These are phyloP conservation scores for Neurospora discreta DNA, from an alignment of 495 filamentous ascomycete species.

Conservation along the genomic window DNA sequence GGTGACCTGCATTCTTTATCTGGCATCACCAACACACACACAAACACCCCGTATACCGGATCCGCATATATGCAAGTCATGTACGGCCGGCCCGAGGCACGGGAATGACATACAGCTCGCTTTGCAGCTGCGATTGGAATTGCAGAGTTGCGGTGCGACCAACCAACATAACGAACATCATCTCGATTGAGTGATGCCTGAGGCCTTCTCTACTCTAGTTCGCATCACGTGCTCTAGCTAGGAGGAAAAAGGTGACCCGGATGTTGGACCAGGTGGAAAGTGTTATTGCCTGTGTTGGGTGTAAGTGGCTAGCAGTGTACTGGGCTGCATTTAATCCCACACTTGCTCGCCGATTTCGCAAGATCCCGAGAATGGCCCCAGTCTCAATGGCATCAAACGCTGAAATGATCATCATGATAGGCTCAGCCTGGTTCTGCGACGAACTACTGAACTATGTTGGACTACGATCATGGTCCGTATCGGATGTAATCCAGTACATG, in stretches of 20 bases:
- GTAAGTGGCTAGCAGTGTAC: no score
- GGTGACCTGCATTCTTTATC: background rate
- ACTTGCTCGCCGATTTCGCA: no score
- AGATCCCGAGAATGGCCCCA: no score
- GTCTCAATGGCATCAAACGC: no score
- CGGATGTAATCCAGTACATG: no score
- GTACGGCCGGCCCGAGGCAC: background rate
- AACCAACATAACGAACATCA: background rate
- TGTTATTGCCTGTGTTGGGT: no score
- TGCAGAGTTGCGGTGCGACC: background rate
- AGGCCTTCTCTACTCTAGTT: background rate
- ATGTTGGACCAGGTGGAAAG: background rate
- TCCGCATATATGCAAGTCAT: background rate
- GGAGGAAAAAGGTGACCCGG: background rate
- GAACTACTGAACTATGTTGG: no score
- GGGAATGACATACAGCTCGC: background rate
- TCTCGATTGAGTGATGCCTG: background rate
- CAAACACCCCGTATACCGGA: background rate
- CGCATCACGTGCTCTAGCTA: background rate
- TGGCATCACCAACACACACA: background rate
- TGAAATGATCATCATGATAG: no score
- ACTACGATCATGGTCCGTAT: no score
- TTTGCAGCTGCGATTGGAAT: background rate
- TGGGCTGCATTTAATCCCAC: no score
- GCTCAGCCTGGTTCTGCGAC: no score